Conservation (phyloP, 73 alveolate genomes). For the Stentor roeselii region DNA sequence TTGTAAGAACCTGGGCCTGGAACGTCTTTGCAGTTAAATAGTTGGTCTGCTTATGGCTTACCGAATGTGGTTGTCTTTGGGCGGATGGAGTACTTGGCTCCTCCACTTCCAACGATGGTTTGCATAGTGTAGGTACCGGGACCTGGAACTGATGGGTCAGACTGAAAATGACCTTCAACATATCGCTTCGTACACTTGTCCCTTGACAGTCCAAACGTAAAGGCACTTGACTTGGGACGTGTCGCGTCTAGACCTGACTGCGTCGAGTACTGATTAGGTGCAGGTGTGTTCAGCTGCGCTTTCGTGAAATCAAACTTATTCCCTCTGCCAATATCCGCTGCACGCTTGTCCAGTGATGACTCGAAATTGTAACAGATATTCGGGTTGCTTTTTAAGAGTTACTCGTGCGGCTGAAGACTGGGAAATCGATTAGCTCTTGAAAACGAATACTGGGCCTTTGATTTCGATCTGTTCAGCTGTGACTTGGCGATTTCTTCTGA, state of each 20-base stretch:
- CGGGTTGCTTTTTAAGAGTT: background rate
- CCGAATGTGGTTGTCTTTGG: slow-evolving; percentile 18
- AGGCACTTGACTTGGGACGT: slow-evolving; percentile 33
- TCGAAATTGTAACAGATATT: background rate
- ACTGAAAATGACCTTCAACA: slow-evolving; percentile 30
- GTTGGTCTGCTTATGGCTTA: slow-evolving; percentile 4
- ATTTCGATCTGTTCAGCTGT: background rate
- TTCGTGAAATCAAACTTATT: slow-evolving; percentile 17
- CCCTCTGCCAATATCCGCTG: slow-evolving; percentile 26
- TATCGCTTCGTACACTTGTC: slow-evolving; percentile 37
- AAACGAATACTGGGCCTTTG: slow-evolving; percentile 10
- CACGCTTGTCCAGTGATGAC: slow-evolving; percentile 14
- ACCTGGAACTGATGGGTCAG: slow-evolving; percentile 48
- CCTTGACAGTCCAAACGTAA: slow-evolving; percentile 44
- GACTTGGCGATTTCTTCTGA: slow-evolving; percentile 10
- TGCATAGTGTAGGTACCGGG: slow-evolving; percentile 44
- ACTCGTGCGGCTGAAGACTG: background rate
- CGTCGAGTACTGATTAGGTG: background rate
- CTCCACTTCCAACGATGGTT: slow-evolving; percentile 35
- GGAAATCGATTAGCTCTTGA: background rate
- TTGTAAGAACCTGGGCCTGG: slow-evolving; percentile 34
- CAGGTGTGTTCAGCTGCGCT: background rate
- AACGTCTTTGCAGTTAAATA: background rate
- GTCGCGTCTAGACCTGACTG: background rate
- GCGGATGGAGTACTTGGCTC: slow-evolving; percentile 35